These are phyloP conservation scores for Spergularia azorica DNA, from an alignment of 179 eudicot species.

Conservation along the genomic window DNA sequence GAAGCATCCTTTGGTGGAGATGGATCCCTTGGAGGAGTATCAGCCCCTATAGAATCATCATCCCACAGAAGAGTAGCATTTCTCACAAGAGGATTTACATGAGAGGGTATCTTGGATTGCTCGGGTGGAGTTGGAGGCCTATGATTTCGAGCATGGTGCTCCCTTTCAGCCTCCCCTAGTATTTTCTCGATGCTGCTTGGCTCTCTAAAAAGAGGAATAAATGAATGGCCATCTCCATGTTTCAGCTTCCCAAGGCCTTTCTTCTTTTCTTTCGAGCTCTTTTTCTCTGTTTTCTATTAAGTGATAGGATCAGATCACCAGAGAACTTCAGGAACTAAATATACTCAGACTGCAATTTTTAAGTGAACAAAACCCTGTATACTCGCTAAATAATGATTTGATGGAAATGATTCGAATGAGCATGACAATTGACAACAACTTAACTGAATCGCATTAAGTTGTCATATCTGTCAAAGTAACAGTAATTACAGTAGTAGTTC, in stretches of 20 bases:
- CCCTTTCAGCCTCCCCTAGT: conserved; percentile 79
- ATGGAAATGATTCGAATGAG: background rate
- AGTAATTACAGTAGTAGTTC: no score
- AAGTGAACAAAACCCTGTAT: background rate
- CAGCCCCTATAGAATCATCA: conserved; percentile 36
- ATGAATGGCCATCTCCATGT: conserved; percentile 73
- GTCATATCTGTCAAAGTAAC: no score
- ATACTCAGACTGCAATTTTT: no score
- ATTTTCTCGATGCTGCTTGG: conserved; percentile 98
- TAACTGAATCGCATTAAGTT: background rate
- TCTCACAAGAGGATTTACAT: conserved; percentile 37
- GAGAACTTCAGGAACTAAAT: background rate
- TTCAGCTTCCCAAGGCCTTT: conserved; percentile 56
- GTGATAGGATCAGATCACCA: background rate
- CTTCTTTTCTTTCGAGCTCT: conserved; percentile 67
- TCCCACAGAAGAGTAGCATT: conserved; percentile 34
- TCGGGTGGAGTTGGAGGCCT: conserved; percentile 54
- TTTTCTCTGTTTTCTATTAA: conserved; percentile 68
- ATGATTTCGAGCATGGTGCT: conserved; percentile 37
- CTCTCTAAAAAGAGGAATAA: conserved; percentile 74
- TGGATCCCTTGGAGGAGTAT: conserved; percentile 31
- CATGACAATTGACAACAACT: background rate
- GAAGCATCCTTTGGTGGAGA: conserved; percentile 40
- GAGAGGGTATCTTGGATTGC: conserved; percentile 48
- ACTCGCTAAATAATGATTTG: background rate